These are phyloP conservation scores for Wallacemonas rigidus DNA, from an alignment of 208 protist genomes.

Conservation along the genomic window DNA sequence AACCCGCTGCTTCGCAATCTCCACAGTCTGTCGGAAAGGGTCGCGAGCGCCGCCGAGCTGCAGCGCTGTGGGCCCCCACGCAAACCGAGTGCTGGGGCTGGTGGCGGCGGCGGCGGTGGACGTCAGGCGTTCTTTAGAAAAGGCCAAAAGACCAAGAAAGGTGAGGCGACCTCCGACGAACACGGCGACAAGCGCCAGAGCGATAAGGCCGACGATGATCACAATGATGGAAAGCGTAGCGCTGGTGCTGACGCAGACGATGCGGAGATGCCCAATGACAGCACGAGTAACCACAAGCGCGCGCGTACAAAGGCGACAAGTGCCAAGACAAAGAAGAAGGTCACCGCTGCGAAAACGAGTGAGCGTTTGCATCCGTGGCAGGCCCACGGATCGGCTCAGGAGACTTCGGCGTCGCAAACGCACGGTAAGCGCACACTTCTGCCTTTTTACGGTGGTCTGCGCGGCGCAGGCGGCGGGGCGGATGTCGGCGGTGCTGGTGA, in stretches of 20 bases:
- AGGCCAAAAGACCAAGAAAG: conserved; percentile 18
- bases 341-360: neutral
- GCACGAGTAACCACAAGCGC: neutral
- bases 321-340: conserved; percentile 6
- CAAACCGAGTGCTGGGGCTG: conserved; percentile 14
- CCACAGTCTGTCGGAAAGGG: conserved; percentile 37
- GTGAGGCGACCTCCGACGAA: neutral
- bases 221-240: conserved; percentile 4
- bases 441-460: neutral
- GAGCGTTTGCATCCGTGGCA: conserved; percentile 2
- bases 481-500: neutral
- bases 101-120: conserved; percentile 19
- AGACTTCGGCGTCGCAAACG: neutral
- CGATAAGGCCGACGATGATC: neutral
- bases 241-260: conserved; percentile 1
- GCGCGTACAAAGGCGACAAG: neutral
- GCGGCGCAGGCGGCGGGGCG: neutral
- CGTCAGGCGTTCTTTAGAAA: conserved; percentile 23
- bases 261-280: neutral
- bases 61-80: conserved; percentile 30
- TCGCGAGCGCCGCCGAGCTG: conserved; percentile 42
- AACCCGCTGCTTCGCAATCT: conserved; percentile 37
- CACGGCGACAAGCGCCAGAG: too few species aligned
- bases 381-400: neutral
- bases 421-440: neutral